phyloP scores from a whole-genome alignment of 345 rosid genomes.

The Hibiscus tridactylites region DNA sequence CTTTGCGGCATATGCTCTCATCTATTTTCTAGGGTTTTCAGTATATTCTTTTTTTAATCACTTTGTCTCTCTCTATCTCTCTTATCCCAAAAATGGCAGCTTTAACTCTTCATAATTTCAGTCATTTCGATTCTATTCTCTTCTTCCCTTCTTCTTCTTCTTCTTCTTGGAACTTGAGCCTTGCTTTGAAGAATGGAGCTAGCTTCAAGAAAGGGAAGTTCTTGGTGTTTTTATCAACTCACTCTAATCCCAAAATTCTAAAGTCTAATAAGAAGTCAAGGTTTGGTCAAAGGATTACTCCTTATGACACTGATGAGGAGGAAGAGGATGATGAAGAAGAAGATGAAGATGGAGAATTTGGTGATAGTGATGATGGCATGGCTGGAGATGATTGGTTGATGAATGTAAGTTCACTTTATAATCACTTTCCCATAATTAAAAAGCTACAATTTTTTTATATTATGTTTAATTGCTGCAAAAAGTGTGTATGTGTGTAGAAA shows the following conservation, averaged over 20 bases:
- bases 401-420: conserved; percentile 37
- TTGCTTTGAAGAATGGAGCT: conserved; percentile 5
- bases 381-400: conserved; percentile 39
- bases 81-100: conserved; percentile 29
- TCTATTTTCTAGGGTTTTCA: conserved; percentile 29
- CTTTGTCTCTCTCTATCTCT: neutral
- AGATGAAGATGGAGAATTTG: conserved; percentile 20
- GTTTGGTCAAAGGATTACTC: conserved; percentile 39
- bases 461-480: neutral
- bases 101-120: conserved; percentile 27
- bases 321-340: conserved; percentile 32
- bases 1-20: neutral
- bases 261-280: conserved; percentile 63
- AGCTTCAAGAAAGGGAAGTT: conserved; percentile 22
- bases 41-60: conserved; percentile 27
- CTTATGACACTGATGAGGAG: conserved; percentile 40
- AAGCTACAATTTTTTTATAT: neutral
- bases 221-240: conserved; percentile 48
- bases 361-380: conserved; percentile 21
- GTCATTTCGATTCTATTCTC: conserved; percentile 20
- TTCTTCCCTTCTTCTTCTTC: neutral
- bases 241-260: conserved; percentile 71
- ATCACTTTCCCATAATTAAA: neutral
- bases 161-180: conserved; percentile 1
- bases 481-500: neutral